Percentiles rank a stretch among this genome's conserved stretches.
phyloP scores from a whole-genome alignment of 768 basidiomycete genomes.

The Naganishia antarctica region DNA sequence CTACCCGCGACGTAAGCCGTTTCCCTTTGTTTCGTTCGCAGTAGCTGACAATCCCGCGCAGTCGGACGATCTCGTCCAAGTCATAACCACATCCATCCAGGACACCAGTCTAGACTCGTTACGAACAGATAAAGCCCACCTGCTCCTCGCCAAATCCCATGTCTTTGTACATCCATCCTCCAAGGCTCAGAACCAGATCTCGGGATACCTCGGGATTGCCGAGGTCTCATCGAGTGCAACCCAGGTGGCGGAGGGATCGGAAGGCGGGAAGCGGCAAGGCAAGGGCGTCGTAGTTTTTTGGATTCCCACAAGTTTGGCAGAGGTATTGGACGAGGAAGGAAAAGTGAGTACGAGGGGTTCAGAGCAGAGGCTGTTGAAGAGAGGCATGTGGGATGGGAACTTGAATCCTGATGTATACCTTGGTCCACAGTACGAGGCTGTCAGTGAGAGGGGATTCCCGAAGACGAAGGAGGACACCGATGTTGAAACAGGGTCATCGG shows the following conservation, averaged over 20 bases:
- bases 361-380: no score
- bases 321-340: slow-evolving; percentile 73
- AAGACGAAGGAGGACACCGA: not conserved
- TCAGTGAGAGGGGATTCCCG: slow-evolving; percentile 11
- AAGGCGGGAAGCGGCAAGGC: slow-evolving; percentile 23
- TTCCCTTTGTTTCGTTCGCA: not conserved
- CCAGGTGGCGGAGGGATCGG: slow-evolving; percentile 26
- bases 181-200: slow-evolving; percentile 85
- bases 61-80: slow-evolving; percentile 21
- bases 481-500: slow-evolving; percentile 1
- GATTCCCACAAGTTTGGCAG: slow-evolving; percentile 82
- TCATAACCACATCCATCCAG: slow-evolving; percentile 1
- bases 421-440: slow-evolving; percentile 4
- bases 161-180: slow-evolving; percentile 94
- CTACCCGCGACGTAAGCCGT: slow-evolving; percentile 11
- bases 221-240: slow-evolving; percentile 35
- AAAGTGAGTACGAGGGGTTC: no score
- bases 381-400: no score
- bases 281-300: slow-evolving; percentile 76
- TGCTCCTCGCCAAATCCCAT: slow-evolving; percentile 86
- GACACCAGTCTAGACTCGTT: not conserved
- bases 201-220: slow-evolving; percentile 87
- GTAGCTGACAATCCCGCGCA: not conserved
- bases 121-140: slow-evolving; percentile 37
- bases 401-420: no score